Evolutionary conservation across 495 filamentous ascomycete genomes (phyloP).

Genomic region (Trichoderma gamsii): DNA sequence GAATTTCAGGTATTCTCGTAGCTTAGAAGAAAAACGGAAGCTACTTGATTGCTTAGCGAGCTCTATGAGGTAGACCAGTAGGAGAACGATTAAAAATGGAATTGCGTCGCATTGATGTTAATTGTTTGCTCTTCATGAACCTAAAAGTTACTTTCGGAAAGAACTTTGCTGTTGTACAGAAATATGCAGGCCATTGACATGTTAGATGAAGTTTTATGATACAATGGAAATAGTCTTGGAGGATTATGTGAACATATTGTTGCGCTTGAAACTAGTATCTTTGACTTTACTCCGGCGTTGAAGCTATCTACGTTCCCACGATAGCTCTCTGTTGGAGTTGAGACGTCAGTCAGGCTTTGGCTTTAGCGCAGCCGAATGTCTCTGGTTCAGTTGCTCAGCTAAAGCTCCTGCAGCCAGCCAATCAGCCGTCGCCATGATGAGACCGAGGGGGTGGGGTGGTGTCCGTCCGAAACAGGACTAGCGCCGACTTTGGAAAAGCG

Average conservation of each 20-base stretch:
- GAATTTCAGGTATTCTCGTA: background rate
- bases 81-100: too few relatives aligned
- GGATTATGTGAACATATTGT: too few relatives aligned
- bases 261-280: too few relatives aligned
- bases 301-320: background rate
- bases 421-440: background rate
- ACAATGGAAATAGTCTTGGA: too few relatives aligned
- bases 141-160: too few relatives aligned
- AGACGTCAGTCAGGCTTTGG: background rate
- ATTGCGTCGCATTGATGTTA: too few relatives aligned
- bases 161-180: too few relatives aligned
- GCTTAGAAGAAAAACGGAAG: conserved; percentile 5
- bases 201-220: too few relatives aligned
- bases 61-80: background rate
- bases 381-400: background rate
- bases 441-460: conserved; percentile 11
- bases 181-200: too few relatives aligned
- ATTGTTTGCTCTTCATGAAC: too few relatives aligned
- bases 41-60: background rate
- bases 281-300: too few relatives aligned
- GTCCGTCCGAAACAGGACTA: background rate
- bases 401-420: background rate
- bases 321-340: background rate
- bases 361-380: background rate
- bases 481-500: background rate